Base-by-base conservation (phyloP, 495 filamentous ascomycete species). In the Tuber umbilicatum region DNA sequence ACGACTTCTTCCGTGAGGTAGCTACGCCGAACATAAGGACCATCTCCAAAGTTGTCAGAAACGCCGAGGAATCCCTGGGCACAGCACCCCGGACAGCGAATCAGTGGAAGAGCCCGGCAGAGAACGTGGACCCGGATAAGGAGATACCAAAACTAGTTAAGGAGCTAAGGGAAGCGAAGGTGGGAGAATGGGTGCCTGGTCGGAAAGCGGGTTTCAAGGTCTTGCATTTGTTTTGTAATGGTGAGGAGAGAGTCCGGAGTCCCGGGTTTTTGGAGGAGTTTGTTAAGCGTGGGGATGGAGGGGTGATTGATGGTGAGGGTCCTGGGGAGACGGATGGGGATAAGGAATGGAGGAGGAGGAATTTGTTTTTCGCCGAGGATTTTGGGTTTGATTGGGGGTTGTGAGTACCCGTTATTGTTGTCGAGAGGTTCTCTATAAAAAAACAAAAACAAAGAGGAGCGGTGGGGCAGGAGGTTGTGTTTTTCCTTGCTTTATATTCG, bases 1-100 rank as follows among this genome's bases (percentile, higher is more conserved):
- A 79, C 43, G 78, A 80, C 64, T 79, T 79, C 39, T 79, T 79
- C 67, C 73, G 78, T 21, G 78, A 79, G 38, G 77, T 79, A n/a
- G 77, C 77, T 31, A 80, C 78, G 42, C 78, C 78, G 21, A 79
- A 79, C 47, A 79, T 79, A 37, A 69, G 77, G 47, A 79, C 78
- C 7, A 79, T 79, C 41, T 79, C 78, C 1, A 79, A 79, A 14
- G 78, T 79, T 23, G 78, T 79, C 12, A 73, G 78, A 10, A 79
- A 79, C 68, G 78, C 78, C 9, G 78, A 79, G 31, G 78, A 79
- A 55, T 77, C 77, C 0, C 47, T 79, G 7, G 78, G 78, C 17
- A 79, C 78, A 0, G 78, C 78, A 2, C 76, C 77, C 37, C 55
- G 78, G n/a, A 79, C 78, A 14, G 77, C 78, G 16, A 79, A 79